Evolutionary conservation across 2,329 filamentous ascomycete genomes (phyloP).

Genomic region (Aspergillus sp.): DNA sequence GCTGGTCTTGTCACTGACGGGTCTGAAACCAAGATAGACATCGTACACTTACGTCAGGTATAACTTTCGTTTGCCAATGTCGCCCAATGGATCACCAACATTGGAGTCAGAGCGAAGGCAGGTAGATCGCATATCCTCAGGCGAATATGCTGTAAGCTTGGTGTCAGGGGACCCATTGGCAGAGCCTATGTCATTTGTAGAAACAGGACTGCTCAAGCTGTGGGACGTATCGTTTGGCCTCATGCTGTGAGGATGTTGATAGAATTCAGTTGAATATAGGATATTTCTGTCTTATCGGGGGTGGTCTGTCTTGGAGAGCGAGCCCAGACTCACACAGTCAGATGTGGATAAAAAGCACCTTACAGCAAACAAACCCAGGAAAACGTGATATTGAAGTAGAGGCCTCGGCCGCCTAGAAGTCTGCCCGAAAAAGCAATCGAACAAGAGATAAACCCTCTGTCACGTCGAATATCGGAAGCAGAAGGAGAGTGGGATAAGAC

Average conservation of each 20-base stretch:
- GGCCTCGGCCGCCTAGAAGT: neutral
- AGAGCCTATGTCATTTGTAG: constrained; percentile 55
- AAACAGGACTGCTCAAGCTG: constrained; percentile 40
- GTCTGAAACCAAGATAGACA: no score
- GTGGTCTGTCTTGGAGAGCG: neutral
- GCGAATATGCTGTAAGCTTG: constrained; percentile 64
- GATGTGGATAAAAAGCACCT: neutral
- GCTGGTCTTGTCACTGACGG: constrained; percentile 15
- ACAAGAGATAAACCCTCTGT: neutral
- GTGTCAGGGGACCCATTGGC: constrained; percentile 67
- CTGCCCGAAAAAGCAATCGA: neutral
- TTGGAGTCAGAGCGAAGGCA: constrained; percentile 21
- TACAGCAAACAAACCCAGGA: neutral
- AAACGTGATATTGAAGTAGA: neutral
- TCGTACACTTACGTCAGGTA: constrained; percentile 27
- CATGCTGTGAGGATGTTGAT: constrained; percentile 21
- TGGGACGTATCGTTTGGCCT: constrained; percentile 29
- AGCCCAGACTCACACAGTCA: neutral
- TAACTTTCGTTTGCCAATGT: constrained; percentile 19
- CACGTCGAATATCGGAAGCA: neutral
- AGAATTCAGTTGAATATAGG: neutral
- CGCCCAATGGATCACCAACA: constrained; percentile 17
- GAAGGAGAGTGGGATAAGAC: neutral
- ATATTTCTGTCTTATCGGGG: neutral
- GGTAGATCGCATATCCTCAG: constrained; percentile 55